Percentiles rank a stretch among this genome's conserved stretches.
phyloP scores from a whole-genome alignment of 352 stramenopile species.

The Globisporangium splendens region DNA sequence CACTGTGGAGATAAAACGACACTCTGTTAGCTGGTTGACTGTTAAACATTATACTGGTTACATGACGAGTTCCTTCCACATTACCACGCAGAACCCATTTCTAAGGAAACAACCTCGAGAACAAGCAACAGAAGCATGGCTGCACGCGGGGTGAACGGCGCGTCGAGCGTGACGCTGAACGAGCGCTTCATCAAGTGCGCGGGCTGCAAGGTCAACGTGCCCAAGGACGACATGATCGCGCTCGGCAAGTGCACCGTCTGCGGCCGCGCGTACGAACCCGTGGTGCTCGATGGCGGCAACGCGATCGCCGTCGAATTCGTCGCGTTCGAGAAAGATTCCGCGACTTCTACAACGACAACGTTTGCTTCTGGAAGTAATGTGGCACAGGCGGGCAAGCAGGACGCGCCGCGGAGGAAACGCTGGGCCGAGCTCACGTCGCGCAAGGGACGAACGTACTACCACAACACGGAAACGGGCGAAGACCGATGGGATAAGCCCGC shows the following conservation, averaged over 20 bases:
- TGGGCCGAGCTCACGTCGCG: constrained; percentile 69
- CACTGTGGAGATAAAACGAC: too few species aligned
- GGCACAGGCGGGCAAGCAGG: constrained; percentile 12
- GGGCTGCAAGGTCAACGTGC: constrained; percentile 72
- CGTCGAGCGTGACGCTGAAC: constrained; percentile 53
- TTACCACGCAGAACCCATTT: not conserved
- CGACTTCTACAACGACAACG: not conserved
- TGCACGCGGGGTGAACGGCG: constrained; percentile 47
- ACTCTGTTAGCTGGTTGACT: too few species aligned
- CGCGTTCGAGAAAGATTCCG: constrained; percentile 27
- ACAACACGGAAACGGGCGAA: constrained; percentile 81
- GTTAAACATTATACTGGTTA: too few species aligned
- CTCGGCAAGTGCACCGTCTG: constrained; percentile 64
- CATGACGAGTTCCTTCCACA: too few species aligned
- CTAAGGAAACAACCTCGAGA: not conserved
- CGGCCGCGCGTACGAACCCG: constrained; percentile 33
- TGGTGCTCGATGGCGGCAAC: constrained; percentile 3
- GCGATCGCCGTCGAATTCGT: constrained; percentile 30
- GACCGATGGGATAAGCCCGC: constrained; percentile 71
- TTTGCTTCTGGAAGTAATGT: too few species aligned
- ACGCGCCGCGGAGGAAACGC: constrained; percentile 34
- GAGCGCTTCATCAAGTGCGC: constrained; percentile 79
- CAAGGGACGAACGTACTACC: constrained; percentile 69
- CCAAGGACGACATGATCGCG: constrained; percentile 71
- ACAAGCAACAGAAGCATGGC: constrained; percentile 21